These are phyloP conservation scores for Tuber aestivum DNA, from an alignment of 495 filamentous ascomycete species.

Conservation along the genomic window DNA sequence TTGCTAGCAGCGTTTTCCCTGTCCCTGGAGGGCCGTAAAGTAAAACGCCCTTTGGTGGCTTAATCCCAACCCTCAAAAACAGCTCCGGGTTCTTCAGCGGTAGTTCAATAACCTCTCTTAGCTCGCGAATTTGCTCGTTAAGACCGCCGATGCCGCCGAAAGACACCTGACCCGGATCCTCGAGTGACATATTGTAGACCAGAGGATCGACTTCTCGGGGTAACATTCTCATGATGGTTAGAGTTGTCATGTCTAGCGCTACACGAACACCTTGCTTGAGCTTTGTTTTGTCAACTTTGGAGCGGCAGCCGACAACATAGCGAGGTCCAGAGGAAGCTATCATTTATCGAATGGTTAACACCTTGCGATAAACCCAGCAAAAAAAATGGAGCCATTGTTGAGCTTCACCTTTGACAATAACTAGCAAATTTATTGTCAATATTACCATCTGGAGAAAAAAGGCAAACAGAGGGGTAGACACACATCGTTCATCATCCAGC, in stretches of 20 bases:
- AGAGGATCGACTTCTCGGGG: constrained; percentile 96
- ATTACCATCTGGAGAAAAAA: not conserved
- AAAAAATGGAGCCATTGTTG: constrained; percentile 11
- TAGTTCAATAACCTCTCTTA: constrained; percentile 95
- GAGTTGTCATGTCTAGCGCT: constrained; percentile 98
- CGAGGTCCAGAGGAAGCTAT: constrained; percentile 95
- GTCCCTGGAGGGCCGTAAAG: constrained; percentile 95
- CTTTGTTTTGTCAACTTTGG: constrained; percentile 93
- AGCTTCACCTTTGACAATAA: constrained; percentile 41
- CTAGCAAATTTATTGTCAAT: constrained; percentile 29
- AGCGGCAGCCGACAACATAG: constrained; percentile 97
- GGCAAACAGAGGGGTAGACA: constrained; percentile 41
- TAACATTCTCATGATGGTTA: constrained; percentile 99
- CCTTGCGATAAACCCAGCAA: constrained; percentile 22
- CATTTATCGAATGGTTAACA: constrained; percentile 52
- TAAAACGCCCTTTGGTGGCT: constrained; percentile 95
- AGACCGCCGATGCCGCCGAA: constrained; percentile 98
- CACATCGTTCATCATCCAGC: constrained; percentile 97
- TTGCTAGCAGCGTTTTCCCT: constrained; percentile 90
- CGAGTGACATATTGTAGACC: constrained; percentile 99
- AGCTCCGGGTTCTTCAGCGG: constrained; percentile 98
- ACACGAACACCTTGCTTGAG: constrained; percentile 97
- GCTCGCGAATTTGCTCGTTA: constrained; percentile 97
- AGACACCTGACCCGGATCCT: constrained; percentile 95
- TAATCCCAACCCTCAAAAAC: constrained; percentile 95